phyloP scores from a whole-genome alignment of 768 basidiomycete genomes.

The Tricholomella constricta region DNA sequence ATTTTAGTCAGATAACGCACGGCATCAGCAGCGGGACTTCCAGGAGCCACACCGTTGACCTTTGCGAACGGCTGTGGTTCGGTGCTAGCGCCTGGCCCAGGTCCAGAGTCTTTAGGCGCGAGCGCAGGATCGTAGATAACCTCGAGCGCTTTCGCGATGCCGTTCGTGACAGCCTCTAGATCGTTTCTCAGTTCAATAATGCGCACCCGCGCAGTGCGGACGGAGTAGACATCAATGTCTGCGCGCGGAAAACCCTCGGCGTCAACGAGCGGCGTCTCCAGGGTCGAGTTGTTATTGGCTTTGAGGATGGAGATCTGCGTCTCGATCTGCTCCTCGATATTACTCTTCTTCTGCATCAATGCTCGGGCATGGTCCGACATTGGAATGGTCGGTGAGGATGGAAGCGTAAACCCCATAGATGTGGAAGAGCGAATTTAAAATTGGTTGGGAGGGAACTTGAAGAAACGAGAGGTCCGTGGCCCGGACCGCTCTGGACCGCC shows the following conservation, averaged over 20 bases:
- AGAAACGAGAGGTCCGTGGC: no score
- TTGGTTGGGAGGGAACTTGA: neutral
- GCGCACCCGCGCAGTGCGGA: slow-evolving; percentile 71
- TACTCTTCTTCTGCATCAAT: slow-evolving; percentile 69
- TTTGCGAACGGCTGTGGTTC: slow-evolving; percentile 65
- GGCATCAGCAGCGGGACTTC: slow-evolving; percentile 81
- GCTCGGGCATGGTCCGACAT: slow-evolving; percentile 60
- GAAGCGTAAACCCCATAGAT: slow-evolving; percentile 48
- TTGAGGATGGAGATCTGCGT: slow-evolving; percentile 62
- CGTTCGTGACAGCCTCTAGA: slow-evolving; percentile 59
- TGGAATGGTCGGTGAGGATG: slow-evolving; percentile 45
- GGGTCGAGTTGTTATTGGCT: slow-evolving; percentile 58
- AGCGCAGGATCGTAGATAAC: slow-evolving; percentile 57
- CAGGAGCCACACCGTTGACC: slow-evolving; percentile 79
- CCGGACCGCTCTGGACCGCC: no score
- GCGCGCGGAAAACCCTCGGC: slow-evolving; percentile 86
- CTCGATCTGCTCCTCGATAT: slow-evolving; percentile 72
- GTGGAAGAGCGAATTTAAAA: neutral
- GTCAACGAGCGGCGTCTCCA: slow-evolving; percentile 80
- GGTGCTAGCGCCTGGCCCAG: slow-evolving; percentile 5
- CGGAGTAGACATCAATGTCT: slow-evolving; percentile 83
- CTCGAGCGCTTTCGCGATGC: slow-evolving; percentile 70
- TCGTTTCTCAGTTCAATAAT: slow-evolving; percentile 87
- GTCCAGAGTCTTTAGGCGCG: slow-evolving; percentile 20
- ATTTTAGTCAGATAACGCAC: no score